Conservation (phyloP, 495 filamentous ascomycete genomes). For the Margaritispora aquatica region DNA sequence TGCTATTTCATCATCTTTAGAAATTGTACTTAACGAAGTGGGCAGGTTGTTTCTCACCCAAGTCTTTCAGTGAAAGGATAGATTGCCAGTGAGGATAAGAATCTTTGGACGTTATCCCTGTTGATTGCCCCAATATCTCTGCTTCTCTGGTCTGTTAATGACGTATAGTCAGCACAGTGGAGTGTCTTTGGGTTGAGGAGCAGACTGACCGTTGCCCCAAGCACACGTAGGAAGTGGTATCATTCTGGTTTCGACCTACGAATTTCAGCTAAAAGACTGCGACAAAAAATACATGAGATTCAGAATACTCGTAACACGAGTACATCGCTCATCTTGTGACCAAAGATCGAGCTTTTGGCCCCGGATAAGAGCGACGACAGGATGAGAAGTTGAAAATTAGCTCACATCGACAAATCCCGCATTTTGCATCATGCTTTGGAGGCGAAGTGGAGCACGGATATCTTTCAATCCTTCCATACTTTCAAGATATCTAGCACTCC, state of each 20-base stretch:
- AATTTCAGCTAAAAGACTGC: too few species aligned
- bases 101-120: slow-evolving; percentile 50
- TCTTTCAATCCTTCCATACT: slow-evolving; percentile 65
- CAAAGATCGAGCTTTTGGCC: too few species aligned
- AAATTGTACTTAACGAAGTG: not conserved
- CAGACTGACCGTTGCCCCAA: slow-evolving; percentile 61
- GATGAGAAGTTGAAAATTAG: not conserved
- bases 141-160: slow-evolving; percentile 47
- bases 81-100: slow-evolving; percentile 55
- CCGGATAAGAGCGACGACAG: too few species aligned
- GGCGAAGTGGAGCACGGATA: slow-evolving; percentile 56
- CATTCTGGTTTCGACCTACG: slow-evolving; percentile 53
- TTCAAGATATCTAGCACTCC: slow-evolving; percentile 64
- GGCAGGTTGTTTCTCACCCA: slow-evolving; percentile 23
- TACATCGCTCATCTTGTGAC: too few species aligned
- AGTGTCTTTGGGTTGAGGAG: not conserved
- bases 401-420: slow-evolving; percentile 62
- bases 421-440: slow-evolving; percentile 54
- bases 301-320: too few species aligned
- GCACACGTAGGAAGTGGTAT: slow-evolving; percentile 66
- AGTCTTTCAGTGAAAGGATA: slow-evolving; percentile 46
- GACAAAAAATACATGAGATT: too few species aligned
- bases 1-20: slow-evolving; percentile 29
- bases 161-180: not conserved
- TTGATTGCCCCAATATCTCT: slow-evolving; percentile 57